phyloP scores from a whole-genome alignment of 495 filamentous ascomycete genomes.

The Penicillium canariense region DNA sequence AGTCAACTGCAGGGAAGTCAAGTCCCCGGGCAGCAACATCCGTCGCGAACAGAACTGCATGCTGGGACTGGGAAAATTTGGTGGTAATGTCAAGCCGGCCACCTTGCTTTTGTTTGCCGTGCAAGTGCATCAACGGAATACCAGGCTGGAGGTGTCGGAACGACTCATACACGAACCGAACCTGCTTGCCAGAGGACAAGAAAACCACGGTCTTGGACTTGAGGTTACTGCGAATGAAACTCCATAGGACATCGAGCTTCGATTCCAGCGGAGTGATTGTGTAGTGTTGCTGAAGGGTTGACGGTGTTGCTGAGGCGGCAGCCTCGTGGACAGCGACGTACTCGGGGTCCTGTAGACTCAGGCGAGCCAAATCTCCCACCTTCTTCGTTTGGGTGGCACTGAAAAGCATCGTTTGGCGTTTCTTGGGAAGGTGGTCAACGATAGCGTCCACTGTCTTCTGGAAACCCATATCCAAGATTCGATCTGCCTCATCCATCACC shows the following conservation, averaged over 20 bases:
- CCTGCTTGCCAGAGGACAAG: slow-evolving; percentile 90
- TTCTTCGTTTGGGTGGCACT: slow-evolving; percentile 95
- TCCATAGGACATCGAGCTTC: slow-evolving; percentile 88
- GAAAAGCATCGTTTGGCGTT: slow-evolving; percentile 90
- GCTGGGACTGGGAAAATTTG: slow-evolving; percentile 72
- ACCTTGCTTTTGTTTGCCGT: slow-evolving; percentile 90
- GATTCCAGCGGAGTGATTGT: slow-evolving; percentile 77
- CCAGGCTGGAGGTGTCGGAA: slow-evolving; percentile 94
- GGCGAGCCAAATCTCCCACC: slow-evolving; percentile 83
- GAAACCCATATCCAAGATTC: slow-evolving; percentile 98
- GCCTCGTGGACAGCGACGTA: slow-evolving; percentile 92
- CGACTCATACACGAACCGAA: slow-evolving; percentile 89
- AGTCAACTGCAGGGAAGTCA: slow-evolving; percentile 95
- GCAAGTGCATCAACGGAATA: slow-evolving; percentile 90
- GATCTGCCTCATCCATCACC: slow-evolving; percentile 93
- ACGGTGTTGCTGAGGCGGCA: slow-evolving; percentile 76
- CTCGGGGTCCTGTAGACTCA: slow-evolving; percentile 87
- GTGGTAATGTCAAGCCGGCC: slow-evolving; percentile 82
- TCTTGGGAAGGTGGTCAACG: slow-evolving; percentile 82
- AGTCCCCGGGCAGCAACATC: slow-evolving; percentile 92
- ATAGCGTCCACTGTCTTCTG: slow-evolving; percentile 89
- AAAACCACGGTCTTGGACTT: slow-evolving; percentile 94
- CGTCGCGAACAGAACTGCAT: slow-evolving; percentile 88
- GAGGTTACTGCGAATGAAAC: slow-evolving; percentile 84
- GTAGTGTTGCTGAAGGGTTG: slow-evolving; percentile 86